Conservation (phyloP, 352 stramenopile genomes). For the Globisporangium echinulatum region DNA sequence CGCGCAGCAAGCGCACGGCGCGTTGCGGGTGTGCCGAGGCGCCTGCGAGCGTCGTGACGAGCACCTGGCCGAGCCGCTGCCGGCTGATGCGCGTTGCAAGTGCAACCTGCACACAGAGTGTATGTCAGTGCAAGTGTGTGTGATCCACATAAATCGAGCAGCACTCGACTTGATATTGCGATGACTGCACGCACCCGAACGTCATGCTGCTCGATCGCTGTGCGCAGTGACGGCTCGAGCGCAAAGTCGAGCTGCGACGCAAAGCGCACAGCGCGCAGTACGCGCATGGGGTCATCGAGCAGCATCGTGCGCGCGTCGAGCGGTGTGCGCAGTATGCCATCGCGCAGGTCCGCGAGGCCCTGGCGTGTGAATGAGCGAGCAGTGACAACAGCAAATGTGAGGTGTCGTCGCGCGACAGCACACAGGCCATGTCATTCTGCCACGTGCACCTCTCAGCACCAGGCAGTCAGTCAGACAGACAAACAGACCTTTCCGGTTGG, state of each 20-base stretch:
- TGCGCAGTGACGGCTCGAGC: conserved; percentile 79
- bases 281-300: conserved; percentile 95
- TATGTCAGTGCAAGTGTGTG: too few species aligned
- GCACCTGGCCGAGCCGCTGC: conserved; percentile 65
- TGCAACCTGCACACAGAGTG: too few species aligned
- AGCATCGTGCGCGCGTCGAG: conserved; percentile 93
- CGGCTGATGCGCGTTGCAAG: conserved; percentile 44
- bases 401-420: too few species aligned
- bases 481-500: too few species aligned
- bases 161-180: too few species aligned
- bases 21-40: conserved; percentile 49
- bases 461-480: too few species aligned
- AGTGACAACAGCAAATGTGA: too few species aligned
- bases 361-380: too few species aligned
- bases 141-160: too few species aligned
- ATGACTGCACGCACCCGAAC: conserved; percentile 8
- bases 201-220: conserved; percentile 51
- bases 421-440: too few species aligned
- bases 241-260: conserved; percentile 90
- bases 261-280: conserved; percentile 95
- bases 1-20: conserved; percentile 41
- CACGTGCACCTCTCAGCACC: too few species aligned
- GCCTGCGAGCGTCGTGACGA: conserved; percentile 52
- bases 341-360: conserved; percentile 89
- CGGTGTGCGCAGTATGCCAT: conserved; percentile 92